A percentile compares a stretch with the other conserved stretches of the same genome.
These are phyloP conservation scores for Saccharomycopsis schoenii DNA, from an alignment of 805 yeast genomes.

Conservation along the genomic window DNA sequence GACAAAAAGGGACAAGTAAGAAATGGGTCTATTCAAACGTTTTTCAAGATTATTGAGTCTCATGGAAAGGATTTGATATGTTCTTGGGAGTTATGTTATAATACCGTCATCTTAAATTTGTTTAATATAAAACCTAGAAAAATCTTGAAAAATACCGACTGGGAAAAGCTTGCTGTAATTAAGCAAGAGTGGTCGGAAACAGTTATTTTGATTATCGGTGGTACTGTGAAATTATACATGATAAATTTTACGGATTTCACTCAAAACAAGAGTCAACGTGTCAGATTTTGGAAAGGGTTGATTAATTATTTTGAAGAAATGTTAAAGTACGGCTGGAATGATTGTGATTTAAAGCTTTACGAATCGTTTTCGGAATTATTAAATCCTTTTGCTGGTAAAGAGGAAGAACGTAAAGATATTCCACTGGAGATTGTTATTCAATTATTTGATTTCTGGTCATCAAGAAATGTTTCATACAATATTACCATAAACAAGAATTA, in stretches of 20 bases:
- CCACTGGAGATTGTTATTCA: slow-evolving; percentile 29
- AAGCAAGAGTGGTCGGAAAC: slow-evolving; percentile 48
- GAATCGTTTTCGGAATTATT: slow-evolving; percentile 42
- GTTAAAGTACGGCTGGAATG: slow-evolving; percentile 36
- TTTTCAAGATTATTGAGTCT: slow-evolving; percentile 71
- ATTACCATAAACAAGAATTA: slow-evolving; percentile 31
- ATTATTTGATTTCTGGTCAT: slow-evolving; percentile 43
- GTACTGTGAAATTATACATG: slow-evolving; percentile 52
- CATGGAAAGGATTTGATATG: slow-evolving; percentile 45
- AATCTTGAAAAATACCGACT: slow-evolving; percentile 19
- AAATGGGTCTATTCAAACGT: slow-evolving; percentile 83
- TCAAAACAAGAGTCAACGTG: slow-evolving; percentile 19
- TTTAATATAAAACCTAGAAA: slow-evolving; percentile 22
- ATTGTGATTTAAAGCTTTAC: slow-evolving; percentile 46
- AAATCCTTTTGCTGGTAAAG: slow-evolving; percentile 23
- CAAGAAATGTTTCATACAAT: slow-evolving; percentile 35
- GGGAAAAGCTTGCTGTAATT: slow-evolving; percentile 11
- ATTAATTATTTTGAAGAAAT: slow-evolving; percentile 38
- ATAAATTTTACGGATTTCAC: slow-evolving; percentile 36
- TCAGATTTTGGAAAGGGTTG: slow-evolving; percentile 46
- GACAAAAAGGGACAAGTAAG: slow-evolving; percentile 73
- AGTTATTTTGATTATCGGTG: slow-evolving; percentile 48
- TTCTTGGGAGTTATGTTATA: slow-evolving; percentile 61
- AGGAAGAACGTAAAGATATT: slow-evolving; percentile 14
- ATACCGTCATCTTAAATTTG: slow-evolving; percentile 50